Evolutionary conservation across 768 basidiomycete species (phyloP), one percentile per base, ranked within the genome.

Genomic region (Mycena capillaripes): DNA sequence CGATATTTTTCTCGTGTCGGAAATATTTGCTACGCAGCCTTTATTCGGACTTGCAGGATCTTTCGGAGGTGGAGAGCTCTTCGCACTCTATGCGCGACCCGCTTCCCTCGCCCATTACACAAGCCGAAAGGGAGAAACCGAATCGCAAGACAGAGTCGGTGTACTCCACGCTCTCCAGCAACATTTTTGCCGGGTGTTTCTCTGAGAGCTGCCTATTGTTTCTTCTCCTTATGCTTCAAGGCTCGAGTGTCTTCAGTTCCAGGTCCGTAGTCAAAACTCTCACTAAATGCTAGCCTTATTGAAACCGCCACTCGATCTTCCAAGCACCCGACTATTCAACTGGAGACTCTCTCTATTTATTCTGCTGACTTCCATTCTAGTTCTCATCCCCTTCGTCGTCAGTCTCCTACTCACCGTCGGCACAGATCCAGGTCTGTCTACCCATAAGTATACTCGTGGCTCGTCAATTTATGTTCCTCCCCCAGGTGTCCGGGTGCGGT

Each of bases 151-250:
- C 64, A 16, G 55, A 77, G 19, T 76, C 84, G 36, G 80, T 88
- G 52, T 92, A 94, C 73, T 89, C 91, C 0, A 78, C 80, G 4
- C 77, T 94, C 0, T 86, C 94, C 0, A 83, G 91, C 50, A 84
- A 82, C 0, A 79, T 91, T 9, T 95, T 96, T 75, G 88, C 93
- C 0, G 81, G 90, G 36, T 92, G 91, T 75, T 94, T 95, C 79
- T 88, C 92, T 1, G 95, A 95, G 81, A 89, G 91, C 61, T 92
- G 91, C 72, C 88, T 89, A 76, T 82, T 96, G 70, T 95, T 95
- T 76, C 72, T 90, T 16, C 84, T 96, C 66, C 83, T 96, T 7
- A 88, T 95, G 81, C 86, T 89, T n/a, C 95, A 96, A 81, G 92
- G 87, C 3, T 62, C 90, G 56, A 83, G 86, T 46, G 50, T 91